Evolutionary conservation across 768 basidiomycete genomes (phyloP), one percentile per base, ranked within the genome.

Genomic region (Agaricus subrufescens): DNA sequence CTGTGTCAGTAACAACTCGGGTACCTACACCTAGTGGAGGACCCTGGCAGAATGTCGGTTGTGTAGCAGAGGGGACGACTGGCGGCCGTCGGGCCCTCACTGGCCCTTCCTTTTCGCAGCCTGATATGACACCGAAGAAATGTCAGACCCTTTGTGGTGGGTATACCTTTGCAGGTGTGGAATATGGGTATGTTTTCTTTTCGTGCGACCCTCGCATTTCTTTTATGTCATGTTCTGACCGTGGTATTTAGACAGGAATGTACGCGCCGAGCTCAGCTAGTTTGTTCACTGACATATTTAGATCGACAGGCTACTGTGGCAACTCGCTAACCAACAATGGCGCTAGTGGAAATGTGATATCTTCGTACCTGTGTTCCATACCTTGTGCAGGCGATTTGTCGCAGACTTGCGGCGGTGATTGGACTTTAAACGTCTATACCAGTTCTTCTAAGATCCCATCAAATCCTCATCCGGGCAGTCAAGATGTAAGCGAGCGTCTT

Each of bases 31-130:
- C 42, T n/a, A 30, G 14, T 10, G 31, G 25, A 23, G 48, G 15
- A 26, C 6, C 46, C 12, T 63, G 63, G 63, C 61, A 39, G 3
- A 63, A 63, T 47, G 62, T 66, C 29, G 71, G 71, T 40, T 73
- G 71, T 40, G 62, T 70, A 8, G 69, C 67, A 11, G 71, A 72
- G 45, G 66, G 64, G 5, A 65, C 64, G 10, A 60, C 52, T 5
- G 62, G 63, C 11, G 60, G 61, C 23, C 64, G 66, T 14, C 66
- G 65, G 12, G 64, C 67, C 19, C 58, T 71, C 51, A 67, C 64
- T 10, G 69, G 60, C 9, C 49, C 64, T 6, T 63, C 58, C 42
- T 64, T 58, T 40, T 58, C 52, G 1, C 60, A 56, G 29, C 12
- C 56, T 0, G 55, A 65, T 44, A 66, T 69, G 66, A 68, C 67